Conservation (phyloP, 1,139 yeast genomes). For the Geotrichum reessii region DNA sequence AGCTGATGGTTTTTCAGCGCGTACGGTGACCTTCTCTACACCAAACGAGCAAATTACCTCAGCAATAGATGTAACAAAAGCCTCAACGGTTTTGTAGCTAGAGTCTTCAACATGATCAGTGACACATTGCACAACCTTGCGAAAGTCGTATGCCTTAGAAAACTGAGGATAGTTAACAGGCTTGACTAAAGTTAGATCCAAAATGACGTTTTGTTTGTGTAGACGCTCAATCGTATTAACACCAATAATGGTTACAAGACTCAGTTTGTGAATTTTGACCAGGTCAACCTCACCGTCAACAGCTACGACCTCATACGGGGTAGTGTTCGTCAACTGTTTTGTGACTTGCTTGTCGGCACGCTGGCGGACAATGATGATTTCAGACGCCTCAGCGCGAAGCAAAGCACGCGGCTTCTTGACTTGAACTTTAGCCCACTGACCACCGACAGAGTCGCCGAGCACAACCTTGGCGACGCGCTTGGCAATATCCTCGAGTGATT, state of each 20-base stretch:
- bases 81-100: constrained; percentile 87
- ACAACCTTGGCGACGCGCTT: constrained; percentile 47
- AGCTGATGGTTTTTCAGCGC: constrained; percentile 82
- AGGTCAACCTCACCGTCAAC: constrained; percentile 36
- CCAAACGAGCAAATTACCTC: constrained; percentile 49
- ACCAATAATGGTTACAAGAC: constrained; percentile 73
- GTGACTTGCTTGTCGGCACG: constrained; percentile 17
- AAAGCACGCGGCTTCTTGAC: constrained; percentile 50
- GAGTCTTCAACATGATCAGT: constrained; percentile 61
- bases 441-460: constrained; percentile 48
- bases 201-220: constrained; percentile 66
- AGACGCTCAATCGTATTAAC: constrained; percentile 85
- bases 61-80: constrained; percentile 70
- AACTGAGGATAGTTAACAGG: constrained; percentile 26
- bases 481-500: constrained; percentile 57
- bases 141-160: constrained; percentile 30
- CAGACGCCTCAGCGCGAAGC: constrained; percentile 50
- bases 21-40: constrained; percentile 46
- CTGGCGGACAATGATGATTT: constrained; percentile 39
- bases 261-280: constrained; percentile 49
- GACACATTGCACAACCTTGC: constrained; percentile 32
- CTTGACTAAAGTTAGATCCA: constrained; percentile 47
- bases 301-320: constrained; percentile 44
- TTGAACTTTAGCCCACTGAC: constrained; percentile 44
- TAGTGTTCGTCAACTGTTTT: constrained; percentile 5